phyloP scores from a whole-genome alignment of 2,329 filamentous ascomycete genomes.

The Aspergillus texensis region DNA sequence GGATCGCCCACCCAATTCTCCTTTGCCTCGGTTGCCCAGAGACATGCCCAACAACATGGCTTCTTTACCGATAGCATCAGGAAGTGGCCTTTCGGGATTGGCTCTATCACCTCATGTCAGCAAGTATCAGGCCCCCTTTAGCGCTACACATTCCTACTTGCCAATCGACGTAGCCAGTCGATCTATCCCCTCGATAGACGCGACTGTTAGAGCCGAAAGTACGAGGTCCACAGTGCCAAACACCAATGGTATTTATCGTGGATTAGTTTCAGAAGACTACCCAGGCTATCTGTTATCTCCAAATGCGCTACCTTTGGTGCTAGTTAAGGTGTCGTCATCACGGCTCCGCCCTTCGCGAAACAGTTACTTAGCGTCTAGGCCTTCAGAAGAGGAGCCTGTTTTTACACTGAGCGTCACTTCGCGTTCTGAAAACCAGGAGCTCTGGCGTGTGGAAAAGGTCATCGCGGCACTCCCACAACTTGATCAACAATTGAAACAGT shows the following conservation, averaged over 20 bases:
- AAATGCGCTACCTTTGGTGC: slow-evolving; percentile 82
- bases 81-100: slow-evolving; percentile 52
- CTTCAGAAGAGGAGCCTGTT: slow-evolving; percentile 87
- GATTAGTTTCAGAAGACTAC: slow-evolving; percentile 81
- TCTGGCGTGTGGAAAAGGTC: slow-evolving; percentile 96
- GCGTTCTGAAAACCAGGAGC: slow-evolving; percentile 64
- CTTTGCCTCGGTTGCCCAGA: slow-evolving; percentile 60
- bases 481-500: slow-evolving; percentile 77
- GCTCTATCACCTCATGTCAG: slow-evolving; percentile 73
- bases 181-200: slow-evolving; percentile 41
- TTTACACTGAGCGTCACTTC: slow-evolving; percentile 88
- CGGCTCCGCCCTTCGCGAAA: slow-evolving; percentile 90
- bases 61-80: slow-evolving; percentile 71
- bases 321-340: slow-evolving; percentile 87
- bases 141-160: slow-evolving; percentile 49
- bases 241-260: slow-evolving; percentile 66
- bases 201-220: slow-evolving; percentile 38
- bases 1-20: slow-evolving; percentile 62
- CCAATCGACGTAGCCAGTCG: slow-evolving; percentile 16
- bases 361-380: slow-evolving; percentile 77
- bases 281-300: slow-evolving; percentile 83
- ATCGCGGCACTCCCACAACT: slow-evolving; percentile 77
- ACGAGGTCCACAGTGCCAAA: slow-evolving; percentile 31
- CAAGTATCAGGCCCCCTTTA: slow-evolving; percentile 72
- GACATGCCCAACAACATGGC: slow-evolving; percentile 51